Base-by-base conservation (phyloP, 805 yeast genomes). In the Zygotorulaspora florentina region DNA sequence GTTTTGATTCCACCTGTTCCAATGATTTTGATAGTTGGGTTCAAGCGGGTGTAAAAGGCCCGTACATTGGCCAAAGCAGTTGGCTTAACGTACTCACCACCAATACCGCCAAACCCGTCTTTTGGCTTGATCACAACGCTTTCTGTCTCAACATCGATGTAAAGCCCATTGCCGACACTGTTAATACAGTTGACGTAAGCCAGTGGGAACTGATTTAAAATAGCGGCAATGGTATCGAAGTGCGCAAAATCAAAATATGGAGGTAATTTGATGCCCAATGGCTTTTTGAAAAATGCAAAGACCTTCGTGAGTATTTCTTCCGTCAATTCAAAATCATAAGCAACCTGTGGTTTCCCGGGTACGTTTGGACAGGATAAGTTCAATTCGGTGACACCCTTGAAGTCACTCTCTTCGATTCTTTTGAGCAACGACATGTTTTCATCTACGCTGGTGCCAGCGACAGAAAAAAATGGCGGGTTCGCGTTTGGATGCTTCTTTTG, bases 331-430 rank as follows among this genome's bases (percentile, higher is more conserved):
- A 58, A 62, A 45, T 62, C 65, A 39, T 62, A 62, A 4, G 64
- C 66, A 27, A 62, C 59, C 45, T 62, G 65, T 39, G 65, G 66
- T 42, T 62, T 59, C 33, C 66, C 66, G 15, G 65, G 64, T n/a
- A 62, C 64, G 36, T 62, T 62, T n/a, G 66, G 66, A 46, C 65
- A 62, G 2, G 66, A 62, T 29, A 61, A 35, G 42, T 62, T 61
- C 18, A 62, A 43, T 43, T 62, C 66, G 2, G 64, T 58, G 25
- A 58, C 42, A 28, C 65, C 66, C 28, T 51, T 41, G 34, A 55
- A 62, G 2, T 49, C 57, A 42, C 61, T 56, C 7, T 56, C 59
- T 42, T 62, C 62, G n/a, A 62, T 45, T 25, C 40, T 56, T 16
- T 45, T 48, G 35, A 62, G 42, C 47, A 60, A 30, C 15, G 45